Percentiles rank a stretch among this genome's conserved stretches.
These are phyloP conservation scores for Trifolium pratense DNA, from an alignment of 306 rosid species.

Conservation along the genomic window DNA sequence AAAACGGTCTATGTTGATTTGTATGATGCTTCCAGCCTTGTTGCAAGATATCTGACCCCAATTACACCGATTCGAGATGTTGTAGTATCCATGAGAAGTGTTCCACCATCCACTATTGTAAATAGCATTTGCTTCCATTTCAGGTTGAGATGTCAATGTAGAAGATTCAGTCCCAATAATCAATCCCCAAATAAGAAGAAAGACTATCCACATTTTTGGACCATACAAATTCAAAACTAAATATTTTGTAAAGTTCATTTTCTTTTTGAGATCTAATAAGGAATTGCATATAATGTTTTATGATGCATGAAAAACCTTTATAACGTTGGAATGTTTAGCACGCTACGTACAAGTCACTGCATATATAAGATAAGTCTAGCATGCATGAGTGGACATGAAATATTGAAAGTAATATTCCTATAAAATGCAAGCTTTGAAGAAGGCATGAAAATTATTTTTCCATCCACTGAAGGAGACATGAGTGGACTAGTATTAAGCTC, in stretches of 20 bases:
- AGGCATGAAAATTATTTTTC: too few species aligned
- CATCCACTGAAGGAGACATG: too few species aligned
- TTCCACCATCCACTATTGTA: slow-evolving; percentile 25
- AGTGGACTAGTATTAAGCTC: too few species aligned
- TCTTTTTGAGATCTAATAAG: not conserved
- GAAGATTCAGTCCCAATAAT: too few species aligned
- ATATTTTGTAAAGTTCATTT: not conserved
- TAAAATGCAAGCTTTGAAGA: too few species aligned
- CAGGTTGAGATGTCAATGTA: too few species aligned
- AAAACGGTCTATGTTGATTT: not conserved
- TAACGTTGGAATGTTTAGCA: not conserved
- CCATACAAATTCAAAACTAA: not conserved
- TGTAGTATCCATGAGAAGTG: not conserved
- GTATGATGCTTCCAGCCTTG: slow-evolving; percentile 3
- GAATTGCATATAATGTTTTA: not conserved
- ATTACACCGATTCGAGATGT: not conserved
- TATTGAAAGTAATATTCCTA: too few species aligned
- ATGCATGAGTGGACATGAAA: too few species aligned
- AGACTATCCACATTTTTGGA: not conserved
- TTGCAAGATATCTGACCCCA: not conserved
- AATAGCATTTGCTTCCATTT: slow-evolving; percentile 18
- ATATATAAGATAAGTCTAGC: too few species aligned
- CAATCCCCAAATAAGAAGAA: too few species aligned
- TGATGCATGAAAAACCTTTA: not conserved
- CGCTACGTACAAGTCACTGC: too few species aligned